Conservation (phyloP, 768 basidiomycete genomes). For the Trametes villosa region DNA sequence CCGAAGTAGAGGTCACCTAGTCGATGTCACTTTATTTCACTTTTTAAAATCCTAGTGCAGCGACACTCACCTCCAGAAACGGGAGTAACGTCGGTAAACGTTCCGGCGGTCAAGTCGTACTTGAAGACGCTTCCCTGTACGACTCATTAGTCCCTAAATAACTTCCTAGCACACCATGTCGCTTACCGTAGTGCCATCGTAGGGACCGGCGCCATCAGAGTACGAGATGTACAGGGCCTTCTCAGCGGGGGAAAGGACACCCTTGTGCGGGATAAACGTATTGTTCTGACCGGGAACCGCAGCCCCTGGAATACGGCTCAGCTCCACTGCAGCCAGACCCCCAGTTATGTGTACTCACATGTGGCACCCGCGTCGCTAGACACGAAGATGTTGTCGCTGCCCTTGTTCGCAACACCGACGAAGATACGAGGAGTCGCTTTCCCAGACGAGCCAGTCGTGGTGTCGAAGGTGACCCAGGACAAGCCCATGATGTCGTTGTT, state of each 20-base stretch:
- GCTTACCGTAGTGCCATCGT: slow-evolving; percentile 51
- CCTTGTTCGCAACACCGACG: slow-evolving; percentile 65
- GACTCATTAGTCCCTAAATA: too few relatives aligned
- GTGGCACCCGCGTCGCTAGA: slow-evolving; percentile 59
- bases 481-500: slow-evolving; percentile 47
- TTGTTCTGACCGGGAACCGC: slow-evolving; percentile 62
- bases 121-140: slow-evolving; percentile 34
- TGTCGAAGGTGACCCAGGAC: slow-evolving; percentile 69
- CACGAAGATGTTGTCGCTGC: slow-evolving; percentile 58
- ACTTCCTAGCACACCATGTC: too few relatives aligned
- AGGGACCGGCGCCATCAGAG: slow-evolving; percentile 64
- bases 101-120: slow-evolving; percentile 56
- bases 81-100: slow-evolving; percentile 67
- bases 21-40: not conserved
- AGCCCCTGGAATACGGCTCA: slow-evolving; percentile 44
- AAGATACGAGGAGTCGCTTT: slow-evolving; percentile 65
- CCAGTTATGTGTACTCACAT: slow-evolving; percentile 44
- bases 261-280: slow-evolving; percentile 66
- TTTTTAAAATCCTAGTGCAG: not conserved
- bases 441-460: slow-evolving; percentile 57
- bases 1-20: slow-evolving; percentile 58
- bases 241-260: slow-evolving; percentile 62
- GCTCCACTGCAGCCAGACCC: too few relatives aligned
- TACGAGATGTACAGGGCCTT: slow-evolving; percentile 63
- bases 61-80: slow-evolving; percentile 46